Evolutionary conservation across 73 alveolate species (phyloP), one percentile per base, ranked within the genome.

Genomic region (Paramecium biaurelia): DNA sequence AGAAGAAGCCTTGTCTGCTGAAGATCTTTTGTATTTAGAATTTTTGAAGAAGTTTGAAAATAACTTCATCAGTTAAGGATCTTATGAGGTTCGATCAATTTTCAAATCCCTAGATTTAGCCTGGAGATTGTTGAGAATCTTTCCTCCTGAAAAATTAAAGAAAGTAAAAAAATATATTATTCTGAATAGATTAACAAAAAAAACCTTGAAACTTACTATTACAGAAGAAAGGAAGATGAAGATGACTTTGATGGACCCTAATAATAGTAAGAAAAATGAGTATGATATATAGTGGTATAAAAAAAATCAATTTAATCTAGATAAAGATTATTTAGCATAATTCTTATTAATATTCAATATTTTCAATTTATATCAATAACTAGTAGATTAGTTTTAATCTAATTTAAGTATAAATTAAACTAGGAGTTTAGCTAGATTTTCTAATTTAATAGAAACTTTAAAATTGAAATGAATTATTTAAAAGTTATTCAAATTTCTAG

Each of bases 1-100:
- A 74, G 99, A 99, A 94, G 99, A 99, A 96, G 99, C 99, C 92
- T 94, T 96, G 85, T 92, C 98, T 20, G 98, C 95, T 74, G 98
- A 96, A 74, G 99, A 96, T 93, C 87, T 95, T 45, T 95, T 97
- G 87, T 96, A 97, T 76, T 95, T 98, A 58, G 99, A 98, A 92
- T 98, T 97, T 97, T 94, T 98, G 57, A 99, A 97, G 94, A 98
- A 97, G 56, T 98, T 98, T 94, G 99, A 98, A 92, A 93, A 95
- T 70, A 96, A 97, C 79, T 98, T 96, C 95, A 94, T 98, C 82
- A 87, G 98, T 89, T 98, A 98, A 93, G 99, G 97, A 76, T 96
- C 98, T 56, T 97, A 97, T 92, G 99, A 98, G 89, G 93, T 95
- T 76, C 97, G 99, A 95, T 93, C 96, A 59, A 98, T 98, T 74